Evolutionary conservation across 495 filamentous ascomycete genomes (phyloP).

Genomic region (Parathielavia appendiculata): DNA sequence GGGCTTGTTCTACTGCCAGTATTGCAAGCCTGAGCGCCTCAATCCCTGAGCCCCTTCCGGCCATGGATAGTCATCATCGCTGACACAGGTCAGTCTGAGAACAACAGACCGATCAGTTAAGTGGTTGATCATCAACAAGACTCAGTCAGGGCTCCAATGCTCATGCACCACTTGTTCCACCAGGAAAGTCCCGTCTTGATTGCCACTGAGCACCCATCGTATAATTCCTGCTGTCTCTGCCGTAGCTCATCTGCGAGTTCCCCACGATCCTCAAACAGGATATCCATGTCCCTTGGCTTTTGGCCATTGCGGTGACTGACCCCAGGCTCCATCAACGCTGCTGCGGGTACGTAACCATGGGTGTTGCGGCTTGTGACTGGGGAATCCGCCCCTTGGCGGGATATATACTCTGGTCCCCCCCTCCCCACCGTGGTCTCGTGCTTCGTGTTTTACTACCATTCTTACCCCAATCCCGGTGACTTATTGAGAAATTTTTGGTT

Average conservation of each 20-base stretch:
- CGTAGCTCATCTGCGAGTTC: slow-evolving; percentile 5
- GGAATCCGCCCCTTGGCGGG: slow-evolving; percentile 10
- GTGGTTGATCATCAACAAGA: background rate
- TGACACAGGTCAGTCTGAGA: background rate
- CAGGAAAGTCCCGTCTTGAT: background rate
- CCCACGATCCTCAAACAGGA: slow-evolving; percentile 15
- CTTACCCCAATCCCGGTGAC: background rate
- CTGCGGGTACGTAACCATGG: slow-evolving; percentile 8
- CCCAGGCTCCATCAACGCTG: slow-evolving; percentile 12
- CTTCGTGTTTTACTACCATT: background rate
- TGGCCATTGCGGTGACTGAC: slow-evolving; percentile 4
- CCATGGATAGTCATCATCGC: too few species aligned
- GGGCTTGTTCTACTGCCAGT: background rate
- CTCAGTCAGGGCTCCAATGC: background rate
- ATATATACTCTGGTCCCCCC: slow-evolving; percentile 11
- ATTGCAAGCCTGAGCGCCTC: background rate
- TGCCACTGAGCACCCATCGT: background rate
- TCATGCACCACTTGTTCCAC: background rate
- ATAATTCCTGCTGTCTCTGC: slow-evolving; percentile 1
- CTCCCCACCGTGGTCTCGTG: slow-evolving; percentile 4
- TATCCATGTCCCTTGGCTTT: slow-evolving; percentile 12
- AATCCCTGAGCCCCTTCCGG: background rate
- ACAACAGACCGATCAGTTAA: background rate
- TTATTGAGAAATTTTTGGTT: background rate
- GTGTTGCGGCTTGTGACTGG: slow-evolving; percentile 8